phyloP scores from a whole-genome alignment of 371 early-diverging fungal species.

The Amoeboaphelidium protococcarum region DNA sequence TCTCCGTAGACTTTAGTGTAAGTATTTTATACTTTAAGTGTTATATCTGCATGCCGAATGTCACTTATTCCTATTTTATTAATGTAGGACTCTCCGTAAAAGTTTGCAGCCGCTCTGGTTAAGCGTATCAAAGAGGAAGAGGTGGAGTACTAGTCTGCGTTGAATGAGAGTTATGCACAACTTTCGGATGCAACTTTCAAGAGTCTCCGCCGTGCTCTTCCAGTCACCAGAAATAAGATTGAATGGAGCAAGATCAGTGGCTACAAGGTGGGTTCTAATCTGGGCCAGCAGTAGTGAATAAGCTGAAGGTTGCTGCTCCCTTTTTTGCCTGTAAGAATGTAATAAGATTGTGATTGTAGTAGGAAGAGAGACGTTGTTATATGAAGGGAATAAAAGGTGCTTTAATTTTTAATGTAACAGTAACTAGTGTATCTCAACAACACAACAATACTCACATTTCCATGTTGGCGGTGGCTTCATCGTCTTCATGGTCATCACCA shows the following conservation, averaged over 20 bases:
- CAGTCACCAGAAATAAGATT: conserved; percentile 64
- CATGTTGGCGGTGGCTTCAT: not conserved
- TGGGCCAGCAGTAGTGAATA: not conserved
- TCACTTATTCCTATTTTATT: not conserved
- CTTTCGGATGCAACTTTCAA: conserved; percentile 66
- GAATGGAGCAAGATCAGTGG: conserved; percentile 14
- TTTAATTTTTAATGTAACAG: too few relatives aligned
- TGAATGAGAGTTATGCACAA: conserved; percentile 53
- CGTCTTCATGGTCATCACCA: not conserved
- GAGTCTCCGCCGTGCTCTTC: conserved; percentile 60
- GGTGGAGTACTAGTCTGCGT: conserved; percentile 40
- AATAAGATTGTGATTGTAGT: too few relatives aligned
- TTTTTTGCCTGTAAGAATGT: not conserved
- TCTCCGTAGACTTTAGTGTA: not conserved
- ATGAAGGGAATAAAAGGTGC: too few relatives aligned
- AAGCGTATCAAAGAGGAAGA: conserved; percentile 42
- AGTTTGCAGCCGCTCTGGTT: conserved; percentile 23
- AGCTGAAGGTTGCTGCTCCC: not conserved
- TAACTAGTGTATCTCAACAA: too few relatives aligned
- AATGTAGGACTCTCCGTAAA: conserved; percentile 15
- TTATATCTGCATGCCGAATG: not conserved
- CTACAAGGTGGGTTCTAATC: not conserved
- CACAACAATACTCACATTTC: too few relatives aligned
- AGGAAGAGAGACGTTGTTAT: too few relatives aligned
- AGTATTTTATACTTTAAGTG: too few relatives aligned